These are phyloP conservation scores for Trametes maxima DNA, from an alignment of 768 basidiomycete species.

Conservation along the genomic window DNA sequence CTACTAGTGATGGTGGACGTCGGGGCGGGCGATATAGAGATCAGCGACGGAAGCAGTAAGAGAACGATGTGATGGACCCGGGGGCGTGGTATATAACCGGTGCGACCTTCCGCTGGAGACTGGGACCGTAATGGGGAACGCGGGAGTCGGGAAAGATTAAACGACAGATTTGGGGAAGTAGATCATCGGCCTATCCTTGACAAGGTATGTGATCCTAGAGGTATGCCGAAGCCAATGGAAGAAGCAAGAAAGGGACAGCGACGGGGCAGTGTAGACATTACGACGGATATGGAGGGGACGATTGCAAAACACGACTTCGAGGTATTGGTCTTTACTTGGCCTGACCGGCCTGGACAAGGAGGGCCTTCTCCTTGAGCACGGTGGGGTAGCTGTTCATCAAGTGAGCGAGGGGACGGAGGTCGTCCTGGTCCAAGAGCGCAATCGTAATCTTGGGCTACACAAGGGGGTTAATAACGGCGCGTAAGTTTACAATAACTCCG, in stretches of 20 bases:
- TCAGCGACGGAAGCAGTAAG: background rate
- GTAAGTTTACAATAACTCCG: background rate
- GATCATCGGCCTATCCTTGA: background rate
- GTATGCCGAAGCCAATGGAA: slow-evolving; percentile 4
- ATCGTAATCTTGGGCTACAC: slow-evolving; percentile 82
- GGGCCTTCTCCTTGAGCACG: slow-evolving; percentile 78
- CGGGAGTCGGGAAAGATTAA: background rate
- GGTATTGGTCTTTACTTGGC: slow-evolving; percentile 23
- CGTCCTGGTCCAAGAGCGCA: slow-evolving; percentile 79
- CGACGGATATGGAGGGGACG: background rate
- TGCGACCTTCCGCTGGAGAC: slow-evolving; percentile 3
- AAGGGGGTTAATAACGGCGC: slow-evolving; percentile 5
- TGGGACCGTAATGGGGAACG: background rate
- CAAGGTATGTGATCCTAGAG: slow-evolving; percentile 17
- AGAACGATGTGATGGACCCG: background rate
- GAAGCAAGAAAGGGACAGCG: background rate
- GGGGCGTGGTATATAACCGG: slow-evolving; percentile 9
- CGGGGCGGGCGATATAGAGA: background rate
- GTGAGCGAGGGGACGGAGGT: slow-evolving; percentile 80
- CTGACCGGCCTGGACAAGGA: slow-evolving; percentile 30
- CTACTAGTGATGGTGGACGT: background rate
- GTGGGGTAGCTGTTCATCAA: slow-evolving; percentile 86
- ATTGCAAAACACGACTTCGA: background rate
- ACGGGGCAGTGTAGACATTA: slow-evolving; percentile 5
- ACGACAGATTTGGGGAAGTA: background rate